These are phyloP conservation scores for Ceratocystis destructans DNA, from an alignment of 2,329 filamentous ascomycete genomes.

Conservation along the genomic window DNA sequence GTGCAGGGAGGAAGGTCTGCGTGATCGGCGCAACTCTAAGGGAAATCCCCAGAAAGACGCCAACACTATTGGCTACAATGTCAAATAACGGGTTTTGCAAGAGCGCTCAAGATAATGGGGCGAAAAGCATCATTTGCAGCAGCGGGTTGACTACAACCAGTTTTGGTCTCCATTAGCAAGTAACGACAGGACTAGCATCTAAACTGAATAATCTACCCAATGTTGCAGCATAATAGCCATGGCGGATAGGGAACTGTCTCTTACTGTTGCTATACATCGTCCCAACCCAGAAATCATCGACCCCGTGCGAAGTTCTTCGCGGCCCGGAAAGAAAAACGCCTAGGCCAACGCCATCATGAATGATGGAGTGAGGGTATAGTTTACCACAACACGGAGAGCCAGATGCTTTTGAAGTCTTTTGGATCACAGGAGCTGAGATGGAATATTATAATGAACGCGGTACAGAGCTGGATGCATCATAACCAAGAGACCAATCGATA, in stretches of 20 bases:
- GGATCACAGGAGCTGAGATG: conserved; percentile 52
- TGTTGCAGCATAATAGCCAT: no score
- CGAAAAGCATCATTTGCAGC: conserved; percentile 60
- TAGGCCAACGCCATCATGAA: conserved; percentile 66
- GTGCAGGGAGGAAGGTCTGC: conserved; percentile 27
- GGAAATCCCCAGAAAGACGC: conserved; percentile 73
- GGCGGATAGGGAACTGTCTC: conserved; percentile 16
- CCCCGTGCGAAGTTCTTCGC: conserved; percentile 45
- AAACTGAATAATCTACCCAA: neutral
- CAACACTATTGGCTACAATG: conserved; percentile 64
- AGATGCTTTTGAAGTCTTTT: conserved; percentile 63
- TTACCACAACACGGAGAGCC: conserved; percentile 59
- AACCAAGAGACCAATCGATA: conserved; percentile 68
- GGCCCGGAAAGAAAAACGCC: conserved; percentile 51
- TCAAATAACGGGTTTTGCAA: conserved; percentile 45
- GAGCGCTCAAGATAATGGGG: conserved; percentile 54
- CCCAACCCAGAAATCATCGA: conserved; percentile 73
- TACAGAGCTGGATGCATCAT: conserved; percentile 95
- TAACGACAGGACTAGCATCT: conserved; percentile 54
- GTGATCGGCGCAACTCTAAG: conserved; percentile 68
- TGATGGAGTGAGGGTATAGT: conserved; percentile 72
- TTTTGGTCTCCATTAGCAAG: conserved; percentile 60
- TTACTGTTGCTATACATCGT: conserved; percentile 77
- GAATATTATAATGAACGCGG: conserved; percentile 65
- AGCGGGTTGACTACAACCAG: conserved; percentile 63